A percentile compares a stretch with the other conserved stretches of the same genome.
phyloP scores from a whole-genome alignment of 163 green algal species.

The Prototheca cutis region DNA sequence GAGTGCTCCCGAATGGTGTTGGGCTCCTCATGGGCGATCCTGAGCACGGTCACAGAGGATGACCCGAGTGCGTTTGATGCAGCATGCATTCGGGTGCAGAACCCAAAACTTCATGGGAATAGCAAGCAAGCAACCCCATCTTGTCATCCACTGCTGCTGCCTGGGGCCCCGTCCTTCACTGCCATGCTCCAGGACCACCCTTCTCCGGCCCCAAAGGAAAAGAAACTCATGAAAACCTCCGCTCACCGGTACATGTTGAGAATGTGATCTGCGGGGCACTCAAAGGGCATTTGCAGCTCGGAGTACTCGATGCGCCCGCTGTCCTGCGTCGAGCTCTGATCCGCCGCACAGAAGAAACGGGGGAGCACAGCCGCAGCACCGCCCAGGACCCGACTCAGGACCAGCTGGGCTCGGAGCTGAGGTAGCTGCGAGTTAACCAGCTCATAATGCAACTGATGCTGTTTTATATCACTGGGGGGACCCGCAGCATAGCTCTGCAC shows the following conservation, averaged over 20 bases:
- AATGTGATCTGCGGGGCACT: slow-evolving; percentile 86
- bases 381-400: slow-evolving; percentile 26
- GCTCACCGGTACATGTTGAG: slow-evolving; percentile 70
- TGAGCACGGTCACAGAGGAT: no score
- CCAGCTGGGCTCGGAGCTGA: slow-evolving; percentile 24
- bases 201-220: no score
- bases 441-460: slow-evolving; percentile 66
- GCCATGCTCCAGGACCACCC: not conserved
- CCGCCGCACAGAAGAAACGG: slow-evolving; percentile 70
- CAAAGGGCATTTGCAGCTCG: slow-evolving; percentile 61
- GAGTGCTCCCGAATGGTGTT: slow-evolving; percentile 60
- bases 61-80: no score
- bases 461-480: slow-evolving; percentile 34
- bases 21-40: slow-evolving; percentile 24
- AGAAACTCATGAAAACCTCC: no score
- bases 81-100: no score
- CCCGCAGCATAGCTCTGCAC: slow-evolving; percentile 25
- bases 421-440: slow-evolving; percentile 77
- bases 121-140: no score
- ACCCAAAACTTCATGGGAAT: no score
- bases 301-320: slow-evolving; percentile 45
- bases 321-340: slow-evolving; percentile 85
- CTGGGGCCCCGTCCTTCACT: not conserved
- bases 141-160: no score
- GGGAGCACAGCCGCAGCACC: slow-evolving; percentile 68